These are phyloP conservation scores for Plenodomus tracheiphilus DNA, from an alignment of 2,329 filamentous ascomycete species.

Conservation along the genomic window DNA sequence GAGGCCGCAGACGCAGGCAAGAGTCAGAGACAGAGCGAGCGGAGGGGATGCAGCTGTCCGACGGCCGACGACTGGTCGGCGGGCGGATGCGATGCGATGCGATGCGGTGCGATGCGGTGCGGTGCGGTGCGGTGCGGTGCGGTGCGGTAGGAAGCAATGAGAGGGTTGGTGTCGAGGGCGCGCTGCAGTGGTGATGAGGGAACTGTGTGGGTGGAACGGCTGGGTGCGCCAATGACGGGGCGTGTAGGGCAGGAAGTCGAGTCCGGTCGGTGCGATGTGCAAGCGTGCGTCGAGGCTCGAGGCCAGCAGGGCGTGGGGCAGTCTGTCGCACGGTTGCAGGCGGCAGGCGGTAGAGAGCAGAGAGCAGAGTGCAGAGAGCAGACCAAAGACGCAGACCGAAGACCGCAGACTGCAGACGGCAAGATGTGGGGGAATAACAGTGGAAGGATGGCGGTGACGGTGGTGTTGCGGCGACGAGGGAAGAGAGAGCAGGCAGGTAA, in stretches of 20 bases:
- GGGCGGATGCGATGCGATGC: constrained; percentile 9
- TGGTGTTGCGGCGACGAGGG: too few relatives aligned
- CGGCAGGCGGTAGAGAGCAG: neutral
- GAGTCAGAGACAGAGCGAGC: constrained; percentile 23
- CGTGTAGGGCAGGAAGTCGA: constrained; percentile 11
- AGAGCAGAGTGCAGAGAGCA: neutral
- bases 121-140: constrained; percentile 11
- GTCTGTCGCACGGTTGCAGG: neutral
- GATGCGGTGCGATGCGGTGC: constrained; percentile 16
- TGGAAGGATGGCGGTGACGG: too few relatives aligned
- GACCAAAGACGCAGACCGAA: too few relatives aligned
- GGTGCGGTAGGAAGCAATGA: too few relatives aligned
- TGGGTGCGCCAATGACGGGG: constrained; percentile 26
- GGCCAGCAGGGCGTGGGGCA: constrained; percentile 9
- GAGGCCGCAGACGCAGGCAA: constrained; percentile 22
- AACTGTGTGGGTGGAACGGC: constrained; percentile 11
- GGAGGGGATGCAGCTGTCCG: constrained; percentile 18
- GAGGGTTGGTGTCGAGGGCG: too few relatives aligned
- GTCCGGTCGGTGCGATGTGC: too few relatives aligned
- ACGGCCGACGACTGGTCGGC: constrained; percentile 6
- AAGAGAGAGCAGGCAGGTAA: too few relatives aligned
- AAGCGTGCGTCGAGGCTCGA: constrained; percentile 11
- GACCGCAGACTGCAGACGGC: neutral
- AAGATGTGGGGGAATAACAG: too few relatives aligned
- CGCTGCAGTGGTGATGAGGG: constrained; percentile 19